Conservation (phyloP, 805 yeast genomes). For the Starmerella kuoi region DNA sequence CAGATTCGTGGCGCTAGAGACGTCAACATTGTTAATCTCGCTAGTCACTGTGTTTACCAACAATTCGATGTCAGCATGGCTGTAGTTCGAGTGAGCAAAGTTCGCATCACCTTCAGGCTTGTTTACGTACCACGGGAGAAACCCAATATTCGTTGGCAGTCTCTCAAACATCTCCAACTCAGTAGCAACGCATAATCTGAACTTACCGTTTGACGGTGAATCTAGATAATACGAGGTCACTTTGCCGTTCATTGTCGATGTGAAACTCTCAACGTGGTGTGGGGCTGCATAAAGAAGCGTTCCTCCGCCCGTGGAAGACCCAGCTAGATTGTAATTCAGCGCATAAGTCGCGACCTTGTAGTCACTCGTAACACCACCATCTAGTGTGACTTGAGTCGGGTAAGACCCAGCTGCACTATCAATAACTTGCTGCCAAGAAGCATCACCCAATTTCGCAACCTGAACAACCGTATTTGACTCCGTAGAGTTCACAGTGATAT, state of each 20-base stretch:
- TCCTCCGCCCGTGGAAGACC: constrained; percentile 36
- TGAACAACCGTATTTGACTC: constrained; percentile 23
- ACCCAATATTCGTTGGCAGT: constrained; percentile 36
- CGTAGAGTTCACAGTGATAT: constrained; percentile 38
- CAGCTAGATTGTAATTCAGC: constrained; percentile 40
- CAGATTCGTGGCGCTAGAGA: constrained; percentile 43
- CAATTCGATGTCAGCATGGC: constrained; percentile 31
- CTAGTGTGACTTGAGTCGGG: constrained; percentile 38
- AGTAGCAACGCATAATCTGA: constrained; percentile 30
- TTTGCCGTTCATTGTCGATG: constrained; percentile 27
- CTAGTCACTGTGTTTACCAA: constrained; percentile 38
- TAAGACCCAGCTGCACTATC: constrained; percentile 64
- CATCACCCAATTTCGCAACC: constrained; percentile 31
- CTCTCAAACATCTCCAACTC: constrained; percentile 28
- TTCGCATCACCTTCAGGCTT: constrained; percentile 25
- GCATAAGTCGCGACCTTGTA: constrained; percentile 35
- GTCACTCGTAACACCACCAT: constrained; percentile 36
- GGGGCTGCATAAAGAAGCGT: constrained; percentile 52
- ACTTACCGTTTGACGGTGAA: constrained; percentile 39
- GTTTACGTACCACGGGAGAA: constrained; percentile 44
- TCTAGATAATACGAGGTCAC: constrained; percentile 30
- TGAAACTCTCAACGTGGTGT: constrained; percentile 45
- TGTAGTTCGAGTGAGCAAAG: constrained; percentile 34
- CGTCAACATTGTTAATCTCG: constrained; percentile 42
- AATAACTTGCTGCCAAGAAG: constrained; percentile 32